Base-by-base conservation (phyloP, 164 flowering plant genomes). In the Vitis rupestris region DNA sequence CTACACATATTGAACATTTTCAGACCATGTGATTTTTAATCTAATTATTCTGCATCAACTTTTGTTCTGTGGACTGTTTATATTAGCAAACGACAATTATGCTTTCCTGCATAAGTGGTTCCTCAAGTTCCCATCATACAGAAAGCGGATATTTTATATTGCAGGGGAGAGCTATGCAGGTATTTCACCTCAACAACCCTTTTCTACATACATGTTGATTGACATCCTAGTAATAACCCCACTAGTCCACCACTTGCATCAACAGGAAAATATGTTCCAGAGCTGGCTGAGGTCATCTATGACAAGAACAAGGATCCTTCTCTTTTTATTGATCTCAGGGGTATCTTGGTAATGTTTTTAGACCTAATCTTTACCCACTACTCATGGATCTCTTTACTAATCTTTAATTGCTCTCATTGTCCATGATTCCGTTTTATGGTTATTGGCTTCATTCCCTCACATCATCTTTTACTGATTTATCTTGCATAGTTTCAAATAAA, bases 131-230 rank as follows among this genome's bases (percentile, higher is more conserved):
- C 98, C 99, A 23, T 72, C 82, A 2, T 93, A 90, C 61, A 79
- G 81, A 76, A 82, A 60, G 2, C 74, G 82, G 4, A 70, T 66
- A 4, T 88, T 95, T 72, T 95, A 88, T 63, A 86, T 95, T 58
- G 96, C 99, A 7, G 99, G 99, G 63, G 98, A 95, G 77, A 95
- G 99, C 82, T 93, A 95, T 80, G 99, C 97, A 79, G 99, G 99
- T 90, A 82, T 17, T 2, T 67, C 29, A 62, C 10, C 55, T 37
- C 44, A 37, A 37, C 44, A 37, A 37, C 7, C 44, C 12, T 19
- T 56, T 60, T 8, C 29, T 53, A 29, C 51, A 57, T 17, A 27
- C 59, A 30, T 16, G 12, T 50, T 13, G 30, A 27, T 27, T 23
- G 49, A 31, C 44, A 60, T 63, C 3, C 3, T 30, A 29, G 14